Evolutionary conservation across 805 yeast genomes (phyloP).

Genomic region (Spathaspora arborariae): DNA sequence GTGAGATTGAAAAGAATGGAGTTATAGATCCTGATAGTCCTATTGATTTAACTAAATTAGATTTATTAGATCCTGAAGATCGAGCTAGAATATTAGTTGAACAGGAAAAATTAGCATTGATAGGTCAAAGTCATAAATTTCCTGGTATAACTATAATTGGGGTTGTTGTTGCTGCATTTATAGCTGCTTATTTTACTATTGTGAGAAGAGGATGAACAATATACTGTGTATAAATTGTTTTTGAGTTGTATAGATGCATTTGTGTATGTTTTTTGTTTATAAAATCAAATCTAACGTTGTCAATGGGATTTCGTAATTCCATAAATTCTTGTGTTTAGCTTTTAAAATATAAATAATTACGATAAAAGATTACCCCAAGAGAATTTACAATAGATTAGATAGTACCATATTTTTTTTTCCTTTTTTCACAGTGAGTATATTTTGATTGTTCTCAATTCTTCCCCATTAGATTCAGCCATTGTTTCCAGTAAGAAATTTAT

Average conservation of each 20-base stretch:
- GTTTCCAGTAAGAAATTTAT: neutral
- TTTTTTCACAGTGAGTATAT: neutral
- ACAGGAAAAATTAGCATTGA: slow-evolving; percentile 1
- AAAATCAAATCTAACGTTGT: too few relatives aligned
- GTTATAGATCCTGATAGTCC: slow-evolving; percentile 13
- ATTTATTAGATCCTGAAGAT: slow-evolving; percentile 63
- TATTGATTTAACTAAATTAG: slow-evolving; percentile 28
- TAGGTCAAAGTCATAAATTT: slow-evolving; percentile 1
- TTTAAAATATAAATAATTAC: too few relatives aligned
- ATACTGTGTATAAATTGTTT: too few relatives aligned
- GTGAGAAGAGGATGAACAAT: slow-evolving; percentile 12
- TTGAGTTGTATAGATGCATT: too few relatives aligned
- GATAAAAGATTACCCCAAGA: too few relatives aligned
- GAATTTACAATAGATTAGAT: too few relatives aligned
- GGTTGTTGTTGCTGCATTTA: slow-evolving; percentile 27
- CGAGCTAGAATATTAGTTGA: slow-evolving; percentile 40
- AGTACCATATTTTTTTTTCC: too few relatives aligned
- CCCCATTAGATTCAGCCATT: neutral
- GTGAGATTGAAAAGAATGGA: slow-evolving; percentile 7
- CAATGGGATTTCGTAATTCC: too few relatives aligned
- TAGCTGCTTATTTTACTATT: slow-evolving; percentile 25
- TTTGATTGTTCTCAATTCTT: neutral
- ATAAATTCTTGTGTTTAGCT: too few relatives aligned
- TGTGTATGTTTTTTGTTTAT: too few relatives aligned
- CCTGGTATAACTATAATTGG: slow-evolving; percentile 21